Base-by-base conservation (phyloP, 441 rosid species). In the Heliophila coronopifolia region DNA sequence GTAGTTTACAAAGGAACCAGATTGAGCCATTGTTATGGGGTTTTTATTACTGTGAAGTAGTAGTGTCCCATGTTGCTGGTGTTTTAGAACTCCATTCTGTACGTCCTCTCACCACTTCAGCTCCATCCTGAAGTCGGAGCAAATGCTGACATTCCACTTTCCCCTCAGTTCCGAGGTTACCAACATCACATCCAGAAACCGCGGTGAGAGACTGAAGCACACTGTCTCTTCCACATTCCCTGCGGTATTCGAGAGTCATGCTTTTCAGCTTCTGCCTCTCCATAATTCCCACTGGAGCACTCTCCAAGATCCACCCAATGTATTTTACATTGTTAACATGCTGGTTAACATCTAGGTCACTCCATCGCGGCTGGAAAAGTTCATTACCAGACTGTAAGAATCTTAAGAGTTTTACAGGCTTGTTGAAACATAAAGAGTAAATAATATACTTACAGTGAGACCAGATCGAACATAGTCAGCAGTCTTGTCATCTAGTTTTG, bases 291-390 rank as follows among this genome's bases (percentile, higher is more conserved):
- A 60, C 74, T 0, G 99, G 99, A 70, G 96, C 90, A 73, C 99
- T 82, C 93, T 93, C 99, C 9, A 93, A 91, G 37, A 89, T 80
- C 99, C 99, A 93, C 47, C 93, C 88, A 9, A 93, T 73, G 78
- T 93, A 93, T 66, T 93, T 93, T 61, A 93, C 99, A 78, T 93
- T 93, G 73, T 93, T 93, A 44, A 89, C 99, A 65, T 93, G 99
- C 67, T 93, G 99, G 75, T 93, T 93, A 63, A 86, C 81, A 78
- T 93, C 99, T 40, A 93, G 54, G 67, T 93, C 99, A 57, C 79
- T 79, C 99, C 99, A 93, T 39, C 86, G 63, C 50, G 99, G 97
- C 99, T 93, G 91, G 17, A 15, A 18, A 20, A 11, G 22, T 10
- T 24, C 22, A 57, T 57, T 27, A 56, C 37, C 54, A 25, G 15